Evolutionary conservation across 306 rosid species (phyloP).

Genomic region (Phaseolus lunatus): DNA sequence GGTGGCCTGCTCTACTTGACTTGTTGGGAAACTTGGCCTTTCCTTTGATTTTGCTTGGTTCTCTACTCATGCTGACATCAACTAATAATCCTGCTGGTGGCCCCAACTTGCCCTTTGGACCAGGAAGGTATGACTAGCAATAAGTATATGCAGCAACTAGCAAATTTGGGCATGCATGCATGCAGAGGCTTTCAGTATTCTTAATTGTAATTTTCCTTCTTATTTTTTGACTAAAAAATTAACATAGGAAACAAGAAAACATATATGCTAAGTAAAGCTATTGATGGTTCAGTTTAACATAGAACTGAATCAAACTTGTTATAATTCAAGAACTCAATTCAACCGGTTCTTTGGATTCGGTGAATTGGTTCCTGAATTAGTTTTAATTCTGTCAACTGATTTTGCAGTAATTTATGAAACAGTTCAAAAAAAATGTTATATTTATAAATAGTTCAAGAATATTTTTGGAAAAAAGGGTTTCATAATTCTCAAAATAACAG

Average conservation of each 20-base stretch:
- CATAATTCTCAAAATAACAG: not conserved
- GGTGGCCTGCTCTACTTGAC: conserved; percentile 58
- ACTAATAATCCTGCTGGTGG: conserved; percentile 67
- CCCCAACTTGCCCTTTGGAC: conserved; percentile 80
- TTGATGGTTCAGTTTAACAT: not conserved
- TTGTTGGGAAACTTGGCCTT: conserved; percentile 70
- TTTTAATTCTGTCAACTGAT: not conserved
- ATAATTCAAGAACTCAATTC: not conserved
- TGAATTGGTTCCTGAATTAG: not conserved
- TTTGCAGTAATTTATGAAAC: not conserved
- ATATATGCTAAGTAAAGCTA: not conserved
- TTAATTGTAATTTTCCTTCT: not conserved
- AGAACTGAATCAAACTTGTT: not conserved
- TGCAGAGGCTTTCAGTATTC: not conserved
- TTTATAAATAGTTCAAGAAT: not conserved
- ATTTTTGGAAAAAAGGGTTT: not conserved
- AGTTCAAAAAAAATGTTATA: not conserved
- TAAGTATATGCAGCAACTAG: not conserved
- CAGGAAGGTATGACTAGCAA: conserved; percentile 64
- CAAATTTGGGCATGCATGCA: not conserved
- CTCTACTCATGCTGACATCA: conserved; percentile 57
- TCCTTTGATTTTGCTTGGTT: conserved; percentile 68
- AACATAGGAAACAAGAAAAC: not conserved
- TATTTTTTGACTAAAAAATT: not conserved
- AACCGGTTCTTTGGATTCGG: not conserved